Conservation (phyloP, 2,329 filamentous ascomycete genomes). For the Pseudocercospora pini-densiflorae region DNA sequence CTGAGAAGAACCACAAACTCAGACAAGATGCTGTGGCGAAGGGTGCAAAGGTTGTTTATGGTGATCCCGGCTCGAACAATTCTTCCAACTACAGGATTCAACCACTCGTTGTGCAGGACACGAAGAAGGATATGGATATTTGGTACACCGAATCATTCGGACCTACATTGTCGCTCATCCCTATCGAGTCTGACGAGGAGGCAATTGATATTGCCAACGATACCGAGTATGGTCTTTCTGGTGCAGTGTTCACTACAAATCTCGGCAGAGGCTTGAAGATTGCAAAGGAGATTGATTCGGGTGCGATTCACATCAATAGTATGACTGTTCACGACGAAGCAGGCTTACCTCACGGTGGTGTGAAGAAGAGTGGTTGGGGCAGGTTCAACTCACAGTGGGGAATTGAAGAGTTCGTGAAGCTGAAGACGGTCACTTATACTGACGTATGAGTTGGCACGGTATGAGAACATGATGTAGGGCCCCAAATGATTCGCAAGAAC, state of each 20-base stretch:
- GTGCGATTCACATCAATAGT: constrained; percentile 59
- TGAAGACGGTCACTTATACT: constrained; percentile 37
- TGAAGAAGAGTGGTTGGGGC: constrained; percentile 53
- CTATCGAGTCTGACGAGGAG: constrained; percentile 71
- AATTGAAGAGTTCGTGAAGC: constrained; percentile 27
- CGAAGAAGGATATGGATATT: constrained; percentile 74
- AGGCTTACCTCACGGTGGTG: constrained; percentile 54
- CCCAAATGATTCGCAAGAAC: not conserved
- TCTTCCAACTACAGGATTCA: constrained; percentile 52
- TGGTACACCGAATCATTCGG: constrained; percentile 79
- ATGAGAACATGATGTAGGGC: not conserved
- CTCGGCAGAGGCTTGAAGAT: constrained; percentile 53
- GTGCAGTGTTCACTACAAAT: constrained; percentile 74
- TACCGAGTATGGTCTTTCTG: constrained; percentile 75
- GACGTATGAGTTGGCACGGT: constrained; percentile 11
- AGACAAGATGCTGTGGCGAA: constrained; percentile 61
- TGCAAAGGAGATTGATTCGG: constrained; percentile 60
- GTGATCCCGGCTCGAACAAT: constrained; percentile 40
- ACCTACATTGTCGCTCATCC: constrained; percentile 70
- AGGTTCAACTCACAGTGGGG: constrained; percentile 28
- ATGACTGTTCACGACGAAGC: constrained; percentile 58
- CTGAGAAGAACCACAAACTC: constrained; percentile 59
- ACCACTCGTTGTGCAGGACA: constrained; percentile 69
- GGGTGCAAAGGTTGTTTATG: constrained; percentile 63
- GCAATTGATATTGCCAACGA: constrained; percentile 78